A percentile compares a stretch with the other conserved stretches of the same genome.
phyloP scores from a whole-genome alignment of 805 yeast species.

The Spathaspora gorwiae region DNA sequence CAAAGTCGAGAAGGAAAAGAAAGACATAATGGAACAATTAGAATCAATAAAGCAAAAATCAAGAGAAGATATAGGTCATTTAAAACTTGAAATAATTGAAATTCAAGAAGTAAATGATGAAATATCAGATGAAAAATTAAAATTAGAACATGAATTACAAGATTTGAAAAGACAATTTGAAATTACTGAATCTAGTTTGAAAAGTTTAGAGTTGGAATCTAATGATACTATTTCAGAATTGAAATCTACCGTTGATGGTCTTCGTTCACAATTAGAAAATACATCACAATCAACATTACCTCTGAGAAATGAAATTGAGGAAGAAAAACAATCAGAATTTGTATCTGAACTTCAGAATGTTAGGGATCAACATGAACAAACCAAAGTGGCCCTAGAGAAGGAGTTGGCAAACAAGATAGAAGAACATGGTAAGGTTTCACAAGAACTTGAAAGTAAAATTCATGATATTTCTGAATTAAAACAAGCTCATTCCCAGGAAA shows the following conservation, averaged over 20 bases:
- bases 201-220: slow-evolving; percentile 1
- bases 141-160: slow-evolving; percentile 32
- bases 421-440: background rate
- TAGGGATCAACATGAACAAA: background rate
- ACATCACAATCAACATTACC: background rate
- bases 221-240: background rate
- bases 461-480: background rate
- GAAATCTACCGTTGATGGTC: background rate
- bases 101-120: background rate
- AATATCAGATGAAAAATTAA: slow-evolving; percentile 4
- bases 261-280: slow-evolving; percentile 3
- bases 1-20: slow-evolving; percentile 1
- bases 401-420: background rate
- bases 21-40: background rate
- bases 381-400: background rate
- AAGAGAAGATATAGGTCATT: background rate
- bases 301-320: background rate
- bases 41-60: slow-evolving; percentile 2
- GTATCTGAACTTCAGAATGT: background rate
- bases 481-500: background rate
- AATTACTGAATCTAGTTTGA: background rate
- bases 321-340: background rate
- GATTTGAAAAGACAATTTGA: slow-evolving; percentile 12
- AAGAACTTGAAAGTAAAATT: background rate
- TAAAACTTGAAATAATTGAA: background rate